A percentile compares a stretch with the other conserved stretches of the same genome.
Evolutionary conservation across 768 basidiomycete genomes (phyloP).

Genomic region (Gyrodon lividus): DNA sequence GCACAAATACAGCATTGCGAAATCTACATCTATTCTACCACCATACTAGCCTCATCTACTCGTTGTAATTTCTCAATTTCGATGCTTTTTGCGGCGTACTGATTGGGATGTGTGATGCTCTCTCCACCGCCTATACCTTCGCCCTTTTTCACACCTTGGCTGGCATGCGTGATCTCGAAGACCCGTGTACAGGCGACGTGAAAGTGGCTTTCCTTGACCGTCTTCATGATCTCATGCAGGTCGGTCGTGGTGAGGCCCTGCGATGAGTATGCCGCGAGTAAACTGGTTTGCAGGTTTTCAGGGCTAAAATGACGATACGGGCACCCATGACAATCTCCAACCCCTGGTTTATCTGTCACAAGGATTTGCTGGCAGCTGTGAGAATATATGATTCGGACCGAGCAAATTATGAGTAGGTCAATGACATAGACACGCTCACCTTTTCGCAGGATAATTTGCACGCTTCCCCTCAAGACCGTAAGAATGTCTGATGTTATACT

Average conservation of each 20-base stretch:
- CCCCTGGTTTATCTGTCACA: conserved; percentile 60
- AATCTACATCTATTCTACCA: conserved; percentile 27
- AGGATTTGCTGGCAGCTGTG: conserved; percentile 88
- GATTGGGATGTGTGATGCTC: conserved; percentile 92
- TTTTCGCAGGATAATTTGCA: conserved; percentile 92
- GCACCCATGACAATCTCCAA: conserved; percentile 79
- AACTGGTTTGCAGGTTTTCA: conserved; percentile 77
- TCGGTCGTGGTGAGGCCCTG: conserved; percentile 67
- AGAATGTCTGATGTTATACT: conserved; percentile 94
- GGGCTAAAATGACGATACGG: conserved; percentile 88
- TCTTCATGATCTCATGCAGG: conserved; percentile 77
- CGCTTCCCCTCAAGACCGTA: conserved; percentile 94
- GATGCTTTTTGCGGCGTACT: conserved; percentile 74
- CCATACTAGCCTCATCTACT: conserved; percentile 48
- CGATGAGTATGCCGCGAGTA: conserved; percentile 65
- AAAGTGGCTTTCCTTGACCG: conserved; percentile 78
- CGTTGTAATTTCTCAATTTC: conserved; percentile 52
- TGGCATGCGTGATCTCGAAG: conserved; percentile 88
- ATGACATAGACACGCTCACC: conserved; percentile 41
- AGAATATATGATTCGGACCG: not conserved
- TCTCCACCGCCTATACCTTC: conserved; percentile 87
- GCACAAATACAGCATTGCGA: not conserved
- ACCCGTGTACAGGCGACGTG: conserved; percentile 97
- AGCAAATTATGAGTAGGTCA: not conserved
- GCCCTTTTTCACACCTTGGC: conserved; percentile 75